phyloP scores from a whole-genome alignment of 257 asterid species.

The Lantana camara region DNA sequence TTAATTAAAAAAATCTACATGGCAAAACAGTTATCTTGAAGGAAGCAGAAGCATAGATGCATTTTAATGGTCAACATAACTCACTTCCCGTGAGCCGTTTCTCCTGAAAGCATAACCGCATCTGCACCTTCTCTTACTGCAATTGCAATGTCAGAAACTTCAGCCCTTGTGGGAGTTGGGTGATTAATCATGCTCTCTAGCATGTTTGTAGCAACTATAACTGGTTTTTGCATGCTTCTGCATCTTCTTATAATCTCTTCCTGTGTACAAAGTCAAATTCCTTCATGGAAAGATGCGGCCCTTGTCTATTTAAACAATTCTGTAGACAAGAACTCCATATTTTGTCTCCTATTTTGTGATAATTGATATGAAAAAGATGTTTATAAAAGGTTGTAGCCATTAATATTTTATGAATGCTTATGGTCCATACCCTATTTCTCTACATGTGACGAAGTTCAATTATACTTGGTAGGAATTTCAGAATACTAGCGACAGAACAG shows the following conservation, averaged over 20 bases:
- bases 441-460: no score
- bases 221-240: slow-evolving; percentile 86
- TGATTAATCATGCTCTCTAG: slow-evolving; percentile 96
- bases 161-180: slow-evolving; percentile 99
- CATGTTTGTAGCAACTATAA: slow-evolving; percentile 97
- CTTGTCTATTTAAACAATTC: neutral
- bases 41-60: neutral
- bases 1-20: neutral
- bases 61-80: slow-evolving; percentile 32
- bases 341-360: neutral
- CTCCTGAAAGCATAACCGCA: slow-evolving; percentile 98
- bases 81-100: slow-evolving; percentile 98
- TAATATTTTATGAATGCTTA: no score
- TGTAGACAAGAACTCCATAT: neutral
- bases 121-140: slow-evolving; percentile 98
- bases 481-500: no score
- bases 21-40: slow-evolving; percentile 10
- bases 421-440: no score
- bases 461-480: no score
- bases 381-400: no score
- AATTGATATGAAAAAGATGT: no score
- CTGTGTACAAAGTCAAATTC: slow-evolving; percentile 41
- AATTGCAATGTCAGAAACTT: slow-evolving; percentile 96
- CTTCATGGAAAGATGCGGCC: neutral
- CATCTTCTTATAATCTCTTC: slow-evolving; percentile 93